phyloP scores from a whole-genome alignment of 805 yeast species.

The Vanderwaltozyma yarrowii region DNA sequence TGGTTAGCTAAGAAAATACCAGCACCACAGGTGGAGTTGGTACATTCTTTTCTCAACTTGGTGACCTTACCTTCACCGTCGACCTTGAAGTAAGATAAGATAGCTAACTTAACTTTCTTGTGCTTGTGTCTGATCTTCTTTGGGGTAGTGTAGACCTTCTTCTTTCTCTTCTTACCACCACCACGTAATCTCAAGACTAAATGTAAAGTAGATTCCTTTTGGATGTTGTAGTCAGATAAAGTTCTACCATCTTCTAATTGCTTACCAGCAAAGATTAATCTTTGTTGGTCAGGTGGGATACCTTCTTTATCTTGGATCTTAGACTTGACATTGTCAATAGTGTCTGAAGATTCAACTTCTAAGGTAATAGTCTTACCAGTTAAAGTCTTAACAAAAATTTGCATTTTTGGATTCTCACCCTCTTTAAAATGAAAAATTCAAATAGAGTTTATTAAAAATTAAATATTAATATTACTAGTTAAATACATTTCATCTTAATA shows the following conservation, averaged over 20 bases:
- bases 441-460: too few species aligned
- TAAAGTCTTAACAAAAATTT: constrained; percentile 98
- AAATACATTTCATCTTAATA: too few species aligned
- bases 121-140: constrained; percentile 99
- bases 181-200: constrained; percentile 97
- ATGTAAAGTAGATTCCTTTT: constrained; percentile 93
- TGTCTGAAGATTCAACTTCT: constrained; percentile 96
- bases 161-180: constrained; percentile 99
- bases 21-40: constrained; percentile 74
- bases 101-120: constrained; percentile 99
- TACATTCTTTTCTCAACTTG: constrained; percentile 98
- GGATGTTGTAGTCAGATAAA: constrained; percentile 94
- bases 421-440: too few species aligned
- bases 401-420: constrained; percentile 41
- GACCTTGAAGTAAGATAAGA: constrained; percentile 98
- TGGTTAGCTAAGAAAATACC: constrained; percentile 99
- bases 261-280: constrained; percentile 96
- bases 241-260: constrained; percentile 96
- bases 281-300: constrained; percentile 96
- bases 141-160: constrained; percentile 99
- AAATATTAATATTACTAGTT: constrained; percentile 28
- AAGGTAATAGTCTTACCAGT: constrained; percentile 99
- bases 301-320: constrained; percentile 97
- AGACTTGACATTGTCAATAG: constrained; percentile 92
- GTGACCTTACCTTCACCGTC: constrained; percentile 97